A percentile compares a stretch with the other conserved stretches of the same genome.
Conservation (phyloP, 192 early-diverging fungal species). For the Dimargaris xerosporica region DNA sequence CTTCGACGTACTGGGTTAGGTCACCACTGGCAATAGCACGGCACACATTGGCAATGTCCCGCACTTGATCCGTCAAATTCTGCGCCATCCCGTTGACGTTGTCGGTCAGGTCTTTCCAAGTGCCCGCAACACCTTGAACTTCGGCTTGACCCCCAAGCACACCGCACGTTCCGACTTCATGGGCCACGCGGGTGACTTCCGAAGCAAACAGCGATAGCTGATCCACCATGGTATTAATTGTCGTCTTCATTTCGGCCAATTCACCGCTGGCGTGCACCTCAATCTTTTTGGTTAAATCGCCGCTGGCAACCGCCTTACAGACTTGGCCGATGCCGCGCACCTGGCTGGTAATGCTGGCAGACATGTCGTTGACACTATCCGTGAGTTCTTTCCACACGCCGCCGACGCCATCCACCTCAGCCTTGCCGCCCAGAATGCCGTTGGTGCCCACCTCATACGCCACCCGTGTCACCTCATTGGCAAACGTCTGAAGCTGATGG, state of each 20-base stretch:
- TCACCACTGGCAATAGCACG: constrained; percentile 35
- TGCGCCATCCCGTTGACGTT: constrained; percentile 34
- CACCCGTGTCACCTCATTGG: constrained; percentile 18
- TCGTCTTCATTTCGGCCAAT: constrained; percentile 28
- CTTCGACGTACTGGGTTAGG: constrained; percentile 26
- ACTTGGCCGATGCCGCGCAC: constrained; percentile 23
- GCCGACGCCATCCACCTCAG: constrained; percentile 21
- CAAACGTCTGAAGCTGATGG: constrained; percentile 28
- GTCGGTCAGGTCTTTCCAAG: constrained; percentile 30
- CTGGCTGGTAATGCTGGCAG: constrained; percentile 21
- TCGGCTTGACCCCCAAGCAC: constrained; percentile 31
- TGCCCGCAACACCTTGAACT: constrained; percentile 28
- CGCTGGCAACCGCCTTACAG: constrained; percentile 22
- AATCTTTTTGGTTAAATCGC: constrained; percentile 23
- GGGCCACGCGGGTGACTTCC: constrained; percentile 30
- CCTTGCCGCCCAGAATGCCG: constrained; percentile 31
- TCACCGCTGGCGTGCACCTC: constrained; percentile 28
- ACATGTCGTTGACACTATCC: constrained; percentile 26
- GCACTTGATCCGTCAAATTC: constrained; percentile 37
- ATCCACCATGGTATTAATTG: constrained; percentile 30
- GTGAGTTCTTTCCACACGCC: constrained; percentile 28
- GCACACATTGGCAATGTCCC: constrained; percentile 29
- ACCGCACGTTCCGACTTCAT: constrained; percentile 31
- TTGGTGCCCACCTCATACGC: constrained; percentile 28
- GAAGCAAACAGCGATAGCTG: constrained; percentile 26